Conservation (phyloP, 495 filamentous ascomycete species). For the Daldinia decipiens region DNA sequence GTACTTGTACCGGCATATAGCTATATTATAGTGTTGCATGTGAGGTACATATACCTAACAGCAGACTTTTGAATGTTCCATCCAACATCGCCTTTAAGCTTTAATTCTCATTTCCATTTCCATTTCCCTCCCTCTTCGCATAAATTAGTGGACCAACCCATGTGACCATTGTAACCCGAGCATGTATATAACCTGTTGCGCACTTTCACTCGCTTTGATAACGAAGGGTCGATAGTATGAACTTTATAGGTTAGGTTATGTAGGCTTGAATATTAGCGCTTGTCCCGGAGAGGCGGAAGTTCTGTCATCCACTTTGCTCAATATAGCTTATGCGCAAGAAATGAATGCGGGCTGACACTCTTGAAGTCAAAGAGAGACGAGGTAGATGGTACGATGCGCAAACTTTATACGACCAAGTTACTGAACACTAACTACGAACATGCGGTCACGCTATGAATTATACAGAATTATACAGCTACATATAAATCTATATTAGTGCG, state of each 20-base stretch:
- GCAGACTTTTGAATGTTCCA: conserved; percentile 3
- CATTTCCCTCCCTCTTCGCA: conserved; percentile 11
- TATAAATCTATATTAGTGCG: conserved; percentile 2
- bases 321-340: conserved; percentile 22
- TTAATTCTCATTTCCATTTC: conserved; percentile 8
- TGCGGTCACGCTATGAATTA: conserved; percentile 32
- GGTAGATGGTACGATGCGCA: conserved; percentile 34
- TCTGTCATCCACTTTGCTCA: conserved; percentile 10
- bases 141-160: conserved; percentile 25
- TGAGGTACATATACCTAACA: background rate
- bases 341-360: conserved; percentile 34
- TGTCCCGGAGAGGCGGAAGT: background rate
- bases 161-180: conserved; percentile 23
- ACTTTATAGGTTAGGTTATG: background rate
- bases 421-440: conserved; percentile 11
- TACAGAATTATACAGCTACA: conserved; percentile 15
- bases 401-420: conserved; percentile 18
- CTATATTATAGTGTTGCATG: background rate
- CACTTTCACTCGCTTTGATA: background rate
- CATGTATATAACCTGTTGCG: background rate
- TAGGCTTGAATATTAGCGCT: conserved; percentile 7
- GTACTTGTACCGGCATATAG: background rate
- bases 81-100: conserved; percentile 28
- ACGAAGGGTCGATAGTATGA: background rate
- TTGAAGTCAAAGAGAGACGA: conserved; percentile 1